Conservation (phyloP, 2,329 filamentous ascomycete species). For the Pestalotiopsis sp. region DNA sequence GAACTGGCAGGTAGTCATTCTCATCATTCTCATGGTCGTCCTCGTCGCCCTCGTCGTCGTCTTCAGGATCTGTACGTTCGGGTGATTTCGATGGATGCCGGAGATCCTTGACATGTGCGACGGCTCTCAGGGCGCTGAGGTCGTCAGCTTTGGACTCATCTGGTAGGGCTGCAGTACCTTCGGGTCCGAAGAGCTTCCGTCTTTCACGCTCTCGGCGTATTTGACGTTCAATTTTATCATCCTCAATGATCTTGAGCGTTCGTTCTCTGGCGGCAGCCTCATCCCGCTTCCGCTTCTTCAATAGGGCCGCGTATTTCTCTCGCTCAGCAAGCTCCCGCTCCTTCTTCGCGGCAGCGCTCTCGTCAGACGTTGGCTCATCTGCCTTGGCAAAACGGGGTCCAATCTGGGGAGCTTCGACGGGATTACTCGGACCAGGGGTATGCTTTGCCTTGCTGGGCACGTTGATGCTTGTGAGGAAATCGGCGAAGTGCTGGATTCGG, state of each 20-base stretch:
- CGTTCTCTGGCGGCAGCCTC: conserved; percentile 11
- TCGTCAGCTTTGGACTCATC: neutral
- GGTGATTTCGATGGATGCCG: too few species aligned
- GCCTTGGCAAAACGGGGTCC: neutral
- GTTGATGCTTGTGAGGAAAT: conserved; percentile 16
- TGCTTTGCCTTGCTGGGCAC: neutral
- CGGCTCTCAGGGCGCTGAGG: too few species aligned
- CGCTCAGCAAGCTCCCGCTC: conserved; percentile 13
- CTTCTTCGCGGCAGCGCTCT: neutral
- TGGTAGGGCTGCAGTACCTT: neutral
- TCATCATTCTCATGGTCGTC: too few species aligned
- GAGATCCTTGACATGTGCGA: too few species aligned
- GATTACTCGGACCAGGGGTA: neutral
- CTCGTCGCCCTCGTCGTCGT: too few species aligned
- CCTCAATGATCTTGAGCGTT: conserved; percentile 18
- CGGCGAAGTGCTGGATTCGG: conserved; percentile 20
- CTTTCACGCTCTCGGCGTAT: neutral
- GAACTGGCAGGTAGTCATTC: too few species aligned
- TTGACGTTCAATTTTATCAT: conserved; percentile 14
- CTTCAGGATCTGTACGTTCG: too few species aligned
- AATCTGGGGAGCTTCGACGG: neutral
- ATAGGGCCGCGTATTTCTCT: conserved; percentile 13
- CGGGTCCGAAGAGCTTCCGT: neutral
- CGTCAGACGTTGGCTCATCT: neutral
- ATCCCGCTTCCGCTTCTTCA: conserved; percentile 16